Evolutionary conservation across 2,329 filamentous ascomycete species (phyloP).

Genomic region (Fusarium sacchari): DNA sequence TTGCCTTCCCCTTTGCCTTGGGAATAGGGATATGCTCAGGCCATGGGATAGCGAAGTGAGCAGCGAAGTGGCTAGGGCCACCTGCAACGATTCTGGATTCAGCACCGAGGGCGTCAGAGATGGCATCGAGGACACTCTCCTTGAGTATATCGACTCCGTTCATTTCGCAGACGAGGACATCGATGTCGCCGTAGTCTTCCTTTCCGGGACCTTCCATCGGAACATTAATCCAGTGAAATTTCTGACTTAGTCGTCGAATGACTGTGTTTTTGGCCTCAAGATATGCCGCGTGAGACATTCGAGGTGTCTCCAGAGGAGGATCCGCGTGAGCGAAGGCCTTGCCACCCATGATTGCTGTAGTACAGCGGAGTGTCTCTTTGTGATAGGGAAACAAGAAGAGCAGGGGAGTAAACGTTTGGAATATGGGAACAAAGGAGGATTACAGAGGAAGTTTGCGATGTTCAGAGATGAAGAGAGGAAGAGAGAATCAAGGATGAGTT

Average conservation of each 20-base stretch:
- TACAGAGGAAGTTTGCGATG: background rate
- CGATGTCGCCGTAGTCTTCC: constrained; percentile 75
- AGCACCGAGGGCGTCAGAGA: constrained; percentile 55
- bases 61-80: constrained; percentile 39
- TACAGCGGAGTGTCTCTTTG: background rate
- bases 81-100: constrained; percentile 47
- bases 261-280: constrained; percentile 57
- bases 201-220: constrained; percentile 78
- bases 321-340: constrained; percentile 61
- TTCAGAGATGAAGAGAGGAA: background rate
- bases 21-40: constrained; percentile 45
- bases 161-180: constrained; percentile 68
- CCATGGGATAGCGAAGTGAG: constrained; percentile 67
- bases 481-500: background rate
- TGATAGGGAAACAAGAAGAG: background rate
- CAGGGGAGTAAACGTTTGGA: background rate
- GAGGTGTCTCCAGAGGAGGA: constrained; percentile 67
- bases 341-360: constrained; percentile 69
- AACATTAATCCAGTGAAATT: constrained; percentile 64
- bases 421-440: background rate
- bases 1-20: background rate
- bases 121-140: constrained; percentile 45
- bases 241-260: constrained; percentile 54
- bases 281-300: constrained; percentile 72
- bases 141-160: constrained; percentile 15